These are phyloP conservation scores for Strobilomyces confusus DNA, from an alignment of 768 basidiomycete species.

Conservation along the genomic window DNA sequence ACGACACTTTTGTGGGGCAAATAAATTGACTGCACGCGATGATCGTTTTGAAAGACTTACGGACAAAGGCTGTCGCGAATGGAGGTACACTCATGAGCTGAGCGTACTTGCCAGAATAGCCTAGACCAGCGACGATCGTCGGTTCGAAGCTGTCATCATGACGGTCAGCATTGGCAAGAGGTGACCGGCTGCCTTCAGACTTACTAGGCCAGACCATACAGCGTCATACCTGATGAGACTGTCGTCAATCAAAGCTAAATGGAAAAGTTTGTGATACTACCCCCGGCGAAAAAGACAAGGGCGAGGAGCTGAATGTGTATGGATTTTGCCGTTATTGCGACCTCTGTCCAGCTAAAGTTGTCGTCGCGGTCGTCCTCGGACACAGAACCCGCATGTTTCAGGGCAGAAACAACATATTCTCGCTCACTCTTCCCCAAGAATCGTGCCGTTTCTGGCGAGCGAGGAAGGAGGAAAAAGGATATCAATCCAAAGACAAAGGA, in stretches of 20 bases:
- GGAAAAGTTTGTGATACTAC: constrained; percentile 20
- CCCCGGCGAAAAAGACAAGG: constrained; percentile 50
- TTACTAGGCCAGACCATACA: constrained; percentile 23
- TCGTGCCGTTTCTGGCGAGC: constrained; percentile 39
- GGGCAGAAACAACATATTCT: constrained; percentile 35
- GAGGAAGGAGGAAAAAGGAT: constrained; percentile 48
- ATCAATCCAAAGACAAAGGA: constrained; percentile 53
- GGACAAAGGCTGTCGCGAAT: too few species aligned
- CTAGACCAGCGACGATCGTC: neutral
- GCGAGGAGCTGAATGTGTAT: constrained; percentile 54
- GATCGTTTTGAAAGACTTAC: too few species aligned
- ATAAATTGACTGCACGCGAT: too few species aligned
- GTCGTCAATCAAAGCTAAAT: neutral
- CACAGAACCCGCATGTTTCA: constrained; percentile 29
- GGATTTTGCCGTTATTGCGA: constrained; percentile 42
- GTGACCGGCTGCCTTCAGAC: constrained; percentile 5
- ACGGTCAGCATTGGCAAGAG: constrained; percentile 29
- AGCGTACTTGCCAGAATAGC: neutral
- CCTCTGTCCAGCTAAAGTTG: constrained; percentile 55
- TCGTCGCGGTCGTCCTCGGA: constrained; percentile 42
- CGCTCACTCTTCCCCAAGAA: constrained; percentile 55
- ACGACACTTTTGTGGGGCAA: too few species aligned
- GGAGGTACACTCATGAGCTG: too few species aligned
- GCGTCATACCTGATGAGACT: constrained; percentile 14
- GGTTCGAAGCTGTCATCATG: constrained; percentile 50